Conservation (phyloP, 768 basidiomycete species). For the Sporobolomyces roseus region DNA sequence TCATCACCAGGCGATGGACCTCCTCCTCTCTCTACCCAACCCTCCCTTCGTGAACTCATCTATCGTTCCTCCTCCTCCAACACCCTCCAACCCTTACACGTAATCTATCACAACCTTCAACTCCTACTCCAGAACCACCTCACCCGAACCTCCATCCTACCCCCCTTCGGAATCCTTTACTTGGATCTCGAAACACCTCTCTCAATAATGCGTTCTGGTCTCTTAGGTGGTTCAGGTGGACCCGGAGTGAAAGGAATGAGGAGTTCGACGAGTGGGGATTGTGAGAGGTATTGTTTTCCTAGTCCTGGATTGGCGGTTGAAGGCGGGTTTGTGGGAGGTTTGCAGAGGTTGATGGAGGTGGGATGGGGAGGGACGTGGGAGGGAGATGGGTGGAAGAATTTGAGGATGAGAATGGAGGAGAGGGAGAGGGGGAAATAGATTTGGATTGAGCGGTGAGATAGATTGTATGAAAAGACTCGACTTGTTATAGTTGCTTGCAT, state of each 20-base stretch:
- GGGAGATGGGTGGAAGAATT: conserved; percentile 17
- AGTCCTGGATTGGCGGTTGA: conserved; percentile 43
- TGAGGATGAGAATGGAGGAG: conserved; percentile 19
- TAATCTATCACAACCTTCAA: conserved; percentile 43
- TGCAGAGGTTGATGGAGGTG: conserved; percentile 34
- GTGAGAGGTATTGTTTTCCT: conserved; percentile 43
- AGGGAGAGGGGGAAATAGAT: not conserved
- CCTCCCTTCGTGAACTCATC: conserved; percentile 31
- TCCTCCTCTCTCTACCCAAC: not conserved
- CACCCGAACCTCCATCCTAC: conserved; percentile 21
- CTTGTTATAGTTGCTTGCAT: too few species aligned
- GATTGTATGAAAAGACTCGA: too few species aligned
- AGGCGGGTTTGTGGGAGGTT: conserved; percentile 39
- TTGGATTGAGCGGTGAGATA: too few species aligned
- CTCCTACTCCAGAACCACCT: conserved; percentile 40
- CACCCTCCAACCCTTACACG: not conserved
- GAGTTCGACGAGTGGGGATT: conserved; percentile 33
- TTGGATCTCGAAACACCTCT: conserved; percentile 43
- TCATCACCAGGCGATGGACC: conserved; percentile 34
- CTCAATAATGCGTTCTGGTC: conserved; percentile 37
- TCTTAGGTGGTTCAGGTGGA: conserved; percentile 37
- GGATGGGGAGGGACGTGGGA: conserved; percentile 32
- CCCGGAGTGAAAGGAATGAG: not conserved
- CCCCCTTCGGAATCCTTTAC: conserved; percentile 36
- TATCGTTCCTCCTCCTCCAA: conserved; percentile 13